Evolutionary conservation across 23 red algal species (phyloP).

Genomic region (Cyanidiococcus yangmingshanensis): DNA sequence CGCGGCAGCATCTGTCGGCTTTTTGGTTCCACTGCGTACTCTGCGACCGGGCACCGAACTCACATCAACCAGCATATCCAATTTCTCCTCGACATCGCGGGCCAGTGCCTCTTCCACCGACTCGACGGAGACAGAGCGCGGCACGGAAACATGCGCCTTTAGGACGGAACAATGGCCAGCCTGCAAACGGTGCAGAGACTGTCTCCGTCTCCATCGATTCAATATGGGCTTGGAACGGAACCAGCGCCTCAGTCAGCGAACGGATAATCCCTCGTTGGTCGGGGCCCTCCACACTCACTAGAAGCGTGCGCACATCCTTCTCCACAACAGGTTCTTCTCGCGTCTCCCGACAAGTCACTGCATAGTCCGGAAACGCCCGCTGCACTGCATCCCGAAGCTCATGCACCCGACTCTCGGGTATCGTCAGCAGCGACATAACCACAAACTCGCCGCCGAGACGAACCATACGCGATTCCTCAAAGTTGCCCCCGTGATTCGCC

Average conservation of each 20-base stretch:
- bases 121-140: slow-evolving; percentile 3
- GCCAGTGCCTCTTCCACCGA: not conserved
- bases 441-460: slow-evolving; percentile 87
- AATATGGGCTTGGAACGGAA: slow-evolving; percentile 42
- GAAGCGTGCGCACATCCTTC: slow-evolving; percentile 25
- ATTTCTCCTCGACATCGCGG: slow-evolving; percentile 2
- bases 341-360: slow-evolving; percentile 37
- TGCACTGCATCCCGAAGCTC: slow-evolving; percentile 31
- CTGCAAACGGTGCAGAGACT: slow-evolving; percentile 77
- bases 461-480: slow-evolving; percentile 84
- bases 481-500: slow-evolving; percentile 41
- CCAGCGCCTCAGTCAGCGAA: slow-evolving; percentile 48
- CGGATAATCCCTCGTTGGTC: slow-evolving; percentile 63
- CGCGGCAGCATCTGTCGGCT: not conserved
- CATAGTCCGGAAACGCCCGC: slow-evolving; percentile 45
- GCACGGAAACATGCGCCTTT: slow-evolving; percentile 42
- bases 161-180: slow-evolving; percentile 63
- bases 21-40: not conserved
- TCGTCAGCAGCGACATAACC: slow-evolving; percentile 62
- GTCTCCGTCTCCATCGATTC: slow-evolving; percentile 82
- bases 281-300: slow-evolving; percentile 54
- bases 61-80: slow-evolving; percentile 4
- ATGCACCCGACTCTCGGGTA: slow-evolving; percentile 16
- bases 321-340: slow-evolving; percentile 23
- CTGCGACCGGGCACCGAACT: not conserved